phyloP scores from a whole-genome alignment of 2,329 filamentous ascomycete species.

The Cadophora malorum region DNA sequence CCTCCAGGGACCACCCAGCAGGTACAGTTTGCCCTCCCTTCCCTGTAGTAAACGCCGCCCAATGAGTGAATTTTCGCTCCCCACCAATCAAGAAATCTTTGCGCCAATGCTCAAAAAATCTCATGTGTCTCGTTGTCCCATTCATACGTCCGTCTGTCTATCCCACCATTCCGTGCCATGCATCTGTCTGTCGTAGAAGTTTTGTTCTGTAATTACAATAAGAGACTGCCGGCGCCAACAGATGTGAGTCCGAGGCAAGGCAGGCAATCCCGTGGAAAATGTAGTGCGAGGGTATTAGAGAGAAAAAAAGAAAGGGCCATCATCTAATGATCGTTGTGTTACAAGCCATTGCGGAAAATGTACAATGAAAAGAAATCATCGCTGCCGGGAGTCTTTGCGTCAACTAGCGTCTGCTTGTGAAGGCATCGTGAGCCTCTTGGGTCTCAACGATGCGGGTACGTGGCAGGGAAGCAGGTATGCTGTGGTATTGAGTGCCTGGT shows the following conservation, averaged over 20 bases:
- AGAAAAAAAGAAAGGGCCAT: background rate
- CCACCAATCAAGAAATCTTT: background rate
- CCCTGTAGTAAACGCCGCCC: conserved; percentile 3
- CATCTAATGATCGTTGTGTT: background rate
- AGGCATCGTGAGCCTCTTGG: conserved; percentile 14
- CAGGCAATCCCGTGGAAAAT: background rate
- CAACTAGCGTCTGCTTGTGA: conserved; percentile 13
- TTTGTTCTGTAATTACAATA: conserved; percentile 19
- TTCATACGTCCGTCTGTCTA: background rate
- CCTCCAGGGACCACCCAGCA: conserved; percentile 1
- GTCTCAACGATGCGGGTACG: conserved; percentile 16
- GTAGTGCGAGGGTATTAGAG: conserved; percentile 9
- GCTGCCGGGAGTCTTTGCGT: background rate
- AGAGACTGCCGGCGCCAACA: conserved; percentile 19
- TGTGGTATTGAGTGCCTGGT: conserved; percentile 12
- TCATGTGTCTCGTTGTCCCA: background rate
- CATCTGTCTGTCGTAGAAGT: conserved; percentile 6
- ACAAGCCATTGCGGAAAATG: conserved; percentile 18
- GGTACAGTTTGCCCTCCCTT: conserved; percentile 12
- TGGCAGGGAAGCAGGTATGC: background rate
- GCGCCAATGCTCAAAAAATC: background rate
- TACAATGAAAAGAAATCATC: conserved; percentile 18
- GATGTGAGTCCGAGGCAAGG: conserved; percentile 1
- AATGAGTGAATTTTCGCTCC: conserved; percentile 7
- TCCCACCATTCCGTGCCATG: conserved; percentile 1